Evolutionary conservation across 2,329 filamentous ascomycete species (phyloP).

Genomic region (Aureobasidium sp.): DNA sequence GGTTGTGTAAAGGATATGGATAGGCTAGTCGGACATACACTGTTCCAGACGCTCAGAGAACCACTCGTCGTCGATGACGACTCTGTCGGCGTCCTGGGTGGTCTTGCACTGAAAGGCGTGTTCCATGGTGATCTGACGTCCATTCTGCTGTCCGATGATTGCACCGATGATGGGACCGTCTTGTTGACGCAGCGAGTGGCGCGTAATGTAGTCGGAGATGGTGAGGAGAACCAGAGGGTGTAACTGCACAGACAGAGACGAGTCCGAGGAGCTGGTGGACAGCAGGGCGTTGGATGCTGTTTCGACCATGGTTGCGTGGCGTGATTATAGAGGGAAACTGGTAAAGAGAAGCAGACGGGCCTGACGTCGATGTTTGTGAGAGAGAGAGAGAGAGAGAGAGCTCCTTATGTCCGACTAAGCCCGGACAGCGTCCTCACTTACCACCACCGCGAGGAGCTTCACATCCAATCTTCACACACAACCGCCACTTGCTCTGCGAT

Average conservation of each 20-base stretch:
- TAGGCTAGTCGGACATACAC: conserved; percentile 50
- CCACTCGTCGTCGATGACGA: conserved; percentile 61
- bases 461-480: too few relatives aligned
- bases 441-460: too few relatives aligned
- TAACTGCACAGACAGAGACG: conserved; percentile 70
- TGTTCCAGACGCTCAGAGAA: conserved; percentile 75
- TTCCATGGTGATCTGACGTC: conserved; percentile 83
- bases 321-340: not conserved
- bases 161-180: conserved; percentile 74
- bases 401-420: too few relatives aligned
- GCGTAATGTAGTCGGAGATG: conserved; percentile 93
- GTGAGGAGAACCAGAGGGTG: conserved; percentile 93
- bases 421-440: too few relatives aligned
- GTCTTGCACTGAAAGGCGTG: conserved; percentile 81
- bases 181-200: conserved; percentile 73
- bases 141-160: conserved; percentile 85
- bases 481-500: too few relatives aligned
- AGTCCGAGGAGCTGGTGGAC: conserved; percentile 52
- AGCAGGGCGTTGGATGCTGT: conserved; percentile 35
- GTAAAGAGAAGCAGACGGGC: not conserved
- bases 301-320: conserved; percentile 14
- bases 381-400: too few relatives aligned
- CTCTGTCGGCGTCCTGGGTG: conserved; percentile 40
- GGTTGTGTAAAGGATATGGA: too few relatives aligned
- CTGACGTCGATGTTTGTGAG: conserved; percentile 6